phyloP scores from a whole-genome alignment of 1,284 basidiomycete genomes.

The Malassezia obtusa region DNA sequence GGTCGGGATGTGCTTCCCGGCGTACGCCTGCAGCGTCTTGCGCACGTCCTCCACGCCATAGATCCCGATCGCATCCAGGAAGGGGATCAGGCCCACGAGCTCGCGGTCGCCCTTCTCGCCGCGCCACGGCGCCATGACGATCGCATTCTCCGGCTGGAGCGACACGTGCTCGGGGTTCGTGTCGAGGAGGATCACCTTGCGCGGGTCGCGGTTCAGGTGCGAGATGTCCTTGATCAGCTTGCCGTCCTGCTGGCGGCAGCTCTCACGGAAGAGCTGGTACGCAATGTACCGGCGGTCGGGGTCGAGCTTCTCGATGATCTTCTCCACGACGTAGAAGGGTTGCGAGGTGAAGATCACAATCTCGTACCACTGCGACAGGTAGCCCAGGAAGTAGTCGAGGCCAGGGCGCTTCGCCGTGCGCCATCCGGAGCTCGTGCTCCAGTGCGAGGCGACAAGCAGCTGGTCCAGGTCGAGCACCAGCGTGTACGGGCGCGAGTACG shows the following conservation, averaged over 20 bases:
- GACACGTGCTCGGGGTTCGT: slow-evolving; percentile 66
- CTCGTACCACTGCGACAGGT: slow-evolving; percentile 94
- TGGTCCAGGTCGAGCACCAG: slow-evolving; percentile 85
- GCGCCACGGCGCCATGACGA: slow-evolving; percentile 77
- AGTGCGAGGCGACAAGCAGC: slow-evolving; percentile 76
- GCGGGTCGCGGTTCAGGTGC: slow-evolving; percentile 83
- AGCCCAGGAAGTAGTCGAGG: slow-evolving; percentile 92
- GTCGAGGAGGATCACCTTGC: slow-evolving; percentile 81
- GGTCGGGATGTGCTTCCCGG: slow-evolving; percentile 73
- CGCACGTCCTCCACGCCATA: slow-evolving; percentile 61
- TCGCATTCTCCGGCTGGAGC: slow-evolving; percentile 79
- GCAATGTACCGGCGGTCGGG: slow-evolving; percentile 80
- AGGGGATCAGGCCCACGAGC: slow-evolving; percentile 81
- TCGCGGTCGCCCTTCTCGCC: slow-evolving; percentile 66
- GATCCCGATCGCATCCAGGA: slow-evolving; percentile 64
- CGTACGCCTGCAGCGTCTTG: slow-evolving; percentile 72
- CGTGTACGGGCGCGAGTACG: slow-evolving; percentile 81
- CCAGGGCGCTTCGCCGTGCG: slow-evolving; percentile 64
- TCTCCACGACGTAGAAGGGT: slow-evolving; percentile 74
- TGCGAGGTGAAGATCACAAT: slow-evolving; percentile 91
- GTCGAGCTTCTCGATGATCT: slow-evolving; percentile 89
- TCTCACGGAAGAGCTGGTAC: slow-evolving; percentile 81
- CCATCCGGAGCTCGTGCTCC: slow-evolving; percentile 55
- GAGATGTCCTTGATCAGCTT: slow-evolving; percentile 64
- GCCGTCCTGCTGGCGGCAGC: slow-evolving; percentile 34